Conservation (phyloP, 495 filamentous ascomycete species). For the Pseudoneurospora amorphoporcata region DNA sequence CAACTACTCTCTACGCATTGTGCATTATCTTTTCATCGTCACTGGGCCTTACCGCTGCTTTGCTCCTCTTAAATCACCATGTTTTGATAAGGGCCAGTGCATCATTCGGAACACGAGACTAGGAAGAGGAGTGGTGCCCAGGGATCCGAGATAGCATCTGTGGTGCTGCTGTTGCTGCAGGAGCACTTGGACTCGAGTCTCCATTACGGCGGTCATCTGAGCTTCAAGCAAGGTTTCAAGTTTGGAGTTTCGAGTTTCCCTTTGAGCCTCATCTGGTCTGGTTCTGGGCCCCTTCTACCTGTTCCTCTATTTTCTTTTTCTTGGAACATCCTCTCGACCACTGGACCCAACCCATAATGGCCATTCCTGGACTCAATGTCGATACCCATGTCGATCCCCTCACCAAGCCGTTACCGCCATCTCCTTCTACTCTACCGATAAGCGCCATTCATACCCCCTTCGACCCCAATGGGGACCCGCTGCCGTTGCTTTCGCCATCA, state of each 20-base stretch:
- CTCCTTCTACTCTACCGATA: not conserved
- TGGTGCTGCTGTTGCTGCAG: not conserved
- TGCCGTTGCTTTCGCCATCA: conserved; percentile 8
- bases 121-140: not conserved
- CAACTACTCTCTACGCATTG: conserved; percentile 5
- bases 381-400: not conserved
- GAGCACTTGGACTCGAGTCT: not conserved
- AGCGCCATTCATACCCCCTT: not conserved
- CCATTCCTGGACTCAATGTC: not conserved
- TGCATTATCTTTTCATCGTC: conserved; percentile 16
- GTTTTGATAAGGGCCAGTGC: not conserved
- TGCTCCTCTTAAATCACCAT: not conserved
- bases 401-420: conserved; percentile 1
- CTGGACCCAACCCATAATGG: not conserved
- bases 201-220: not conserved
- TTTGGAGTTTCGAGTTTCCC: not conserved
- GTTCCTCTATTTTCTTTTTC: not conserved
- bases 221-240: not conserved
- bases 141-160: not conserved
- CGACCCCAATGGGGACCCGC: not conserved
- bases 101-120: not conserved
- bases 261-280: not conserved
- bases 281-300: not conserved
- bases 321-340: not conserved
- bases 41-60: not conserved